A percentile compares a stretch with the other conserved stretches of the same genome.
Conservation (phyloP, 1,284 basidiomycete species). For the Termitomyces sp. region DNA sequence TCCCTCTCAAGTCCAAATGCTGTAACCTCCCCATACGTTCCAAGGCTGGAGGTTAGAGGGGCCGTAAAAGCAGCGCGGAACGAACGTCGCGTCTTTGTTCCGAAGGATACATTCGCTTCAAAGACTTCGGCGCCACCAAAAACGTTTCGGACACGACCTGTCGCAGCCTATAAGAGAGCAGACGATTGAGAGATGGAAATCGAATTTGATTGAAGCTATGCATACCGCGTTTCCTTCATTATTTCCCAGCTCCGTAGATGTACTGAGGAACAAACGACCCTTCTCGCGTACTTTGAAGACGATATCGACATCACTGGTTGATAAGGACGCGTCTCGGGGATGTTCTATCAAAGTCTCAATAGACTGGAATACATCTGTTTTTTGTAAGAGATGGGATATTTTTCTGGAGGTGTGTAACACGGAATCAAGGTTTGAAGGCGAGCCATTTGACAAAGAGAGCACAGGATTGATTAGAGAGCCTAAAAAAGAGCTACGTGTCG, state of each 20-base stretch:
- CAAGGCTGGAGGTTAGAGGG: slow-evolving; percentile 55
- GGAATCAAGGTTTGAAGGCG: slow-evolving; percentile 43
- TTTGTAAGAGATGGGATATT: slow-evolving; percentile 58
- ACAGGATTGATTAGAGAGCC: slow-evolving; percentile 70
- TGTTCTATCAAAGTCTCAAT: slow-evolving; percentile 73
- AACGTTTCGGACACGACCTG: slow-evolving; percentile 79
- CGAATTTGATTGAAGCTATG: slow-evolving; percentile 16
- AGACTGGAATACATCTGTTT: slow-evolving; percentile 71
- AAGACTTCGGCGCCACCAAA: slow-evolving; percentile 91
- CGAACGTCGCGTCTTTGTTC: slow-evolving; percentile 84
- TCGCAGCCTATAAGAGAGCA: slow-evolving; percentile 51
- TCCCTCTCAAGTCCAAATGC: slow-evolving; percentile 66
- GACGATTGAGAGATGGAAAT: not conserved
- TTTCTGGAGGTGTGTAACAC: slow-evolving; percentile 65
- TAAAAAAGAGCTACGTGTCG: slow-evolving; percentile 80
- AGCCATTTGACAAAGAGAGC: slow-evolving; percentile 22
- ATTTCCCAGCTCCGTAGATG: slow-evolving; percentile 90
- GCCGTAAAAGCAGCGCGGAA: slow-evolving; percentile 65
- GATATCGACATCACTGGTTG: slow-evolving; percentile 77
- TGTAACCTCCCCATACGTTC: slow-evolving; percentile 56
- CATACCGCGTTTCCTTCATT: slow-evolving; percentile 87
- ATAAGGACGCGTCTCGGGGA: slow-evolving; percentile 51
- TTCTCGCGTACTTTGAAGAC: slow-evolving; percentile 77
- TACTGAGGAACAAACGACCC: slow-evolving; percentile 78
- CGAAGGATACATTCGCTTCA: slow-evolving; percentile 79